Percentiles rank a stretch among this genome's conserved stretches.
These are phyloP conservation scores for Coemansia reversa DNA, from an alignment of 192 early-diverging fungal species.

Conservation along the genomic window DNA sequence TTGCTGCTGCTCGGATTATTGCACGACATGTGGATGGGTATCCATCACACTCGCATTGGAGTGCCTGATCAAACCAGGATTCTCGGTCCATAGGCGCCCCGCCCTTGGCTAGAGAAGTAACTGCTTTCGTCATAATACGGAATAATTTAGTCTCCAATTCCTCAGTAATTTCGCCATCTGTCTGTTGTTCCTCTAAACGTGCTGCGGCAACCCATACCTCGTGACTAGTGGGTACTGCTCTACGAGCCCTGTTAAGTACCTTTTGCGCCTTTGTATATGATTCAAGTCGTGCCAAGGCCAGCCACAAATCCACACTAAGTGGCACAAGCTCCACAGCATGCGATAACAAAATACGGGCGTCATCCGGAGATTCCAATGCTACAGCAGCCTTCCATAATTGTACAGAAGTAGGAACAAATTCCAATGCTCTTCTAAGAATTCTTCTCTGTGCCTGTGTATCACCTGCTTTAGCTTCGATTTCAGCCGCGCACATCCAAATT, in stretches of 20 bases:
- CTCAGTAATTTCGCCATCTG: constrained; percentile 17
- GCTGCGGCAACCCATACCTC: constrained; percentile 97
- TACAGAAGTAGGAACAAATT: constrained; percentile 89
- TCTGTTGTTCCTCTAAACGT: constrained; percentile 81
- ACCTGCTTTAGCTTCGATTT: constrained; percentile 62
- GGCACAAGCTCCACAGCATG: constrained; percentile 95
- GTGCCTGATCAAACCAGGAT: constrained; percentile 88
- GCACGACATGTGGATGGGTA: constrained; percentile 77
- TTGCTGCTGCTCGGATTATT: constrained; percentile 78
- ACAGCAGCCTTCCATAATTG: constrained; percentile 92
- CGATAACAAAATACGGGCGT: constrained; percentile 86
- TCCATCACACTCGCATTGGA: constrained; percentile 75
- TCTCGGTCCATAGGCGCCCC: constrained; percentile 69
- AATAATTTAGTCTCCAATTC: constrained; percentile 51
- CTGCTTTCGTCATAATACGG: constrained; percentile 70
- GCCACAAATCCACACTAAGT: constrained; percentile 88
- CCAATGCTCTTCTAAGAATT: constrained; percentile 86
- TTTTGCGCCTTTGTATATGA: constrained; percentile 81
- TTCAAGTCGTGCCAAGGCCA: constrained; percentile 91
- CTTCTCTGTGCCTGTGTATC: constrained; percentile 73
- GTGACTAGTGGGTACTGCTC: constrained; percentile 80
- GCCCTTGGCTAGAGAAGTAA: constrained; percentile 59
- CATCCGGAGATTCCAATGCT: constrained; percentile 85
- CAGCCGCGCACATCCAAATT: constrained; percentile 87
- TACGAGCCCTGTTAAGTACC: constrained; percentile 89